Percentiles rank a stretch among this genome's conserved stretches.
These are phyloP conservation scores for Schizosaccharomyces octosporus DNA, from an alignment of 805 yeast genomes.

Conservation along the genomic window DNA sequence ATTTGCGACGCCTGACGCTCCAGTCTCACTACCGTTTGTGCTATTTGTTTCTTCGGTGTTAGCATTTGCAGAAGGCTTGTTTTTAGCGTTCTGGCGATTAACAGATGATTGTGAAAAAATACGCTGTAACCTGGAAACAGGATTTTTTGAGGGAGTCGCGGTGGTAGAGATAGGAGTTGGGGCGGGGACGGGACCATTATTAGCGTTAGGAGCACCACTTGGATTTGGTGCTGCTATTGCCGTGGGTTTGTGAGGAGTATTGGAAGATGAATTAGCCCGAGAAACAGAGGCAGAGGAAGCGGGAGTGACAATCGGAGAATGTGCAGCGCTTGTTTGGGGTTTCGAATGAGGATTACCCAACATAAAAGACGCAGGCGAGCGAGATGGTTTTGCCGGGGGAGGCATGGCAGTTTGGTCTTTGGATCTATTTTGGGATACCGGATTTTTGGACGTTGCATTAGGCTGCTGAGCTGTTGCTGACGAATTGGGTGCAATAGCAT, in stretches of 20 bases:
- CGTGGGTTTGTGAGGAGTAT: not conserved
- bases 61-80: not conserved
- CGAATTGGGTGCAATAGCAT: no score
- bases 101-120: not conserved
- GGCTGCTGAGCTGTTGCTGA: no score
- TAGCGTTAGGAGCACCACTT: not conserved
- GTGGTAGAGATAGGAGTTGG: not conserved
- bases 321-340: not conserved
- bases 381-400: no score
- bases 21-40: not conserved
- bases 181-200: not conserved
- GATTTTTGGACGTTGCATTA: no score
- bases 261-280: not conserved
- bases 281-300: not conserved
- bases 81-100: not conserved
- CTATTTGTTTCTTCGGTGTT: not conserved
- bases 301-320: not conserved
- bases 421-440: no score
- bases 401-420: no score
- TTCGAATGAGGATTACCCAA: not conserved
- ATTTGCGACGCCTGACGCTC: not conserved
- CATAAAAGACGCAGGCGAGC: no score
- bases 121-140: not conserved
- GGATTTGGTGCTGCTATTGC: not conserved
- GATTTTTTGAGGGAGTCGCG: not conserved